phyloP scores from a whole-genome alignment of 805 yeast species.

The Tetrapisispora arboricola region DNA sequence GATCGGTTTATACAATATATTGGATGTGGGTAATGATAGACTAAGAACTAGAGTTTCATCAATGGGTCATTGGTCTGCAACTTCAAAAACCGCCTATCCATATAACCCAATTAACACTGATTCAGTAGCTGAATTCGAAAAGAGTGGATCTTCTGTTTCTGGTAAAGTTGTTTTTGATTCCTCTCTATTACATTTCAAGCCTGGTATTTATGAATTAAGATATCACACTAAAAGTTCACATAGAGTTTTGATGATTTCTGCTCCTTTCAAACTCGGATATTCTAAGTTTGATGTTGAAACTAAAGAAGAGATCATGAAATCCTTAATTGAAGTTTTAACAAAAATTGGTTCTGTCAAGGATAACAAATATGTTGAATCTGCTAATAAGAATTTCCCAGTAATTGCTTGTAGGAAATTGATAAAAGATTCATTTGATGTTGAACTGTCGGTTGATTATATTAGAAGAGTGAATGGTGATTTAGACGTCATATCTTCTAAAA shows the following conservation, averaged over 20 bases:
- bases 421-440: slow-evolving; percentile 28
- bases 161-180: slow-evolving; percentile 44
- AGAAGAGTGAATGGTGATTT: slow-evolving; percentile 24
- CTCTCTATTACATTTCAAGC: slow-evolving; percentile 47
- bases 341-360: slow-evolving; percentile 17
- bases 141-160: slow-evolving; percentile 8
- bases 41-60: slow-evolving; percentile 51
- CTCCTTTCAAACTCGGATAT: slow-evolving; percentile 51
- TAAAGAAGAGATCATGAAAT: slow-evolving; percentile 16
- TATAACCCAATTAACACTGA: slow-evolving; percentile 8
- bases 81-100: slow-evolving; percentile 29
- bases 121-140: slow-evolving; percentile 9
- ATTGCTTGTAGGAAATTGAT: slow-evolving; percentile 23
- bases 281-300: slow-evolving; percentile 28
- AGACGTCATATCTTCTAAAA: slow-evolving; percentile 18
- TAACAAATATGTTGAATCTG: slow-evolving; percentile 14
- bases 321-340: slow-evolving; percentile 13
- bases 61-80: slow-evolving; percentile 54
- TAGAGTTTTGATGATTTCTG: slow-evolving; percentile 54
- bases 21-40: slow-evolving; percentile 47
- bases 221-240: slow-evolving; percentile 60
- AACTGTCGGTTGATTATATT: slow-evolving; percentile 28
- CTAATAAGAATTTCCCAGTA: slow-evolving; percentile 18
- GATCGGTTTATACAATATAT: slow-evolving; percentile 64
- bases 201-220: slow-evolving; percentile 65